Evolutionary conservation across 495 filamentous ascomycete genomes (phyloP).

Genomic region (Tuber brumale): DNA sequence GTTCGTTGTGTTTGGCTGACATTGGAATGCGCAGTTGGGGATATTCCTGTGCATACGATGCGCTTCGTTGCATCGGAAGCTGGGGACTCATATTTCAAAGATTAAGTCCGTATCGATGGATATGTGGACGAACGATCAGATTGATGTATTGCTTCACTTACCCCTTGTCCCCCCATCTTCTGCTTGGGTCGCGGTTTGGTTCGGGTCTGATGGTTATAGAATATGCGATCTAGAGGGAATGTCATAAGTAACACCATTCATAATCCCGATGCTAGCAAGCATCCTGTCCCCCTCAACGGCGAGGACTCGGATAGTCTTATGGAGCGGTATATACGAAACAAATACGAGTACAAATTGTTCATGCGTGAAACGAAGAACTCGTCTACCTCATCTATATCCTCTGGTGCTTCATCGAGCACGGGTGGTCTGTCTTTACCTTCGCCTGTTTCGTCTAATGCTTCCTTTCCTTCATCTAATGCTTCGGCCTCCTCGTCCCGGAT

Average conservation of each 20-base stretch:
- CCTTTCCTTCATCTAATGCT: conserved; percentile 14
- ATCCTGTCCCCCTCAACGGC: conserved; percentile 74
- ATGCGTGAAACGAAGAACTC: conserved; percentile 44
- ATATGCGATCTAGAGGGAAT: conserved; percentile 89
- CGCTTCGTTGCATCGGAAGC: conserved; percentile 88
- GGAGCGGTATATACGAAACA: conserved; percentile 89
- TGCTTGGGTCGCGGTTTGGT: conserved; percentile 8
- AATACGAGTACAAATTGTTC: conserved; percentile 67
- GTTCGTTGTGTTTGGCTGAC: conserved; percentile 25
- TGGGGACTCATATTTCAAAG: conserved; percentile 96
- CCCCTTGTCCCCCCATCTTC: conserved; percentile 8
- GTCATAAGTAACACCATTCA: conserved; percentile 72
- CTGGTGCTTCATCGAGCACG: conserved; percentile 36
- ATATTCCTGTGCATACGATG: conserved; percentile 98
- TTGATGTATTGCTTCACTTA: conserved; percentile 60
- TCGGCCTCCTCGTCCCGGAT: conserved; percentile 13
- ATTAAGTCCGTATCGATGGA: conserved; percentile 98
- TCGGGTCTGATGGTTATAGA: conserved; percentile 49
- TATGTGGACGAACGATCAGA: conserved; percentile 88
- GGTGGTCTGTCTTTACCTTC: conserved; percentile 42
- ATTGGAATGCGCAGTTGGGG: conserved; percentile 58
- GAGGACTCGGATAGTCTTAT: conserved; percentile 89
- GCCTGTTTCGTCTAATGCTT: conserved; percentile 46
- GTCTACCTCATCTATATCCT: conserved; percentile 44
- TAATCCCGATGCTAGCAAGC: conserved; percentile 75